Conservation (phyloP, 352 stramenopile genomes). For the Phytophthora hybrid region DNA sequence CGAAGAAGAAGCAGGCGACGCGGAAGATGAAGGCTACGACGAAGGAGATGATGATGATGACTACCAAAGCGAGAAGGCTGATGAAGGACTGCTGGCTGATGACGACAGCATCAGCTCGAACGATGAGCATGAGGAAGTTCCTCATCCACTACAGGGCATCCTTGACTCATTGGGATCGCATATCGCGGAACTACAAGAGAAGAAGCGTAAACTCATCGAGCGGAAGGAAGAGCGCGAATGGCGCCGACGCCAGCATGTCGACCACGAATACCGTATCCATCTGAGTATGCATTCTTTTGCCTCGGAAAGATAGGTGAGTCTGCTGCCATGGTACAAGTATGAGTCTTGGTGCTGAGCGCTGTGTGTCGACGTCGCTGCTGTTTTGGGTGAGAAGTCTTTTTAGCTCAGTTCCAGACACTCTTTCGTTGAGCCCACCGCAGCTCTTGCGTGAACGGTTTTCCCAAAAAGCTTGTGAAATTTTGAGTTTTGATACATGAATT, state of each 20-base stretch:
- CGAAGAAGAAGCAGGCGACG: conserved; percentile 33
- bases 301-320: conserved; percentile 7
- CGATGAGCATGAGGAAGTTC: conserved; percentile 28
- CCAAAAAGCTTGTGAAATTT: conserved; percentile 3
- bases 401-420: neutral
- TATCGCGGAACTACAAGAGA: conserved; percentile 53
- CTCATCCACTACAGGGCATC: conserved; percentile 40
- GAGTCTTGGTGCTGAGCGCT: conserved; percentile 3
- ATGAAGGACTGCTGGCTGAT: conserved; percentile 17
- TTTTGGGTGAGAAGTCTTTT: neutral
- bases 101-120: conserved; percentile 28
- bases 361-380: neutral
- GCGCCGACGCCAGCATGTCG: conserved; percentile 25
- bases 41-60: conserved; percentile 32
- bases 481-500: conserved; percentile 14
- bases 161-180: conserved; percentile 49
- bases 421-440: conserved; percentile 15
- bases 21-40: conserved; percentile 33
- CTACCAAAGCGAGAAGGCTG: conserved; percentile 32
- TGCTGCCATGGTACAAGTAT: conserved; percentile 6
- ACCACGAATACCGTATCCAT: conserved; percentile 19
- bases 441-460: conserved; percentile 16
- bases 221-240: conserved; percentile 63
- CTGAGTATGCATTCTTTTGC: conserved; percentile 18
- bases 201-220: conserved; percentile 56